Percentiles rank a stretch among this genome's conserved stretches.
Conservation (phyloP, 2,329 filamentous ascomycete genomes). For the Alternaria arborescens region DNA sequence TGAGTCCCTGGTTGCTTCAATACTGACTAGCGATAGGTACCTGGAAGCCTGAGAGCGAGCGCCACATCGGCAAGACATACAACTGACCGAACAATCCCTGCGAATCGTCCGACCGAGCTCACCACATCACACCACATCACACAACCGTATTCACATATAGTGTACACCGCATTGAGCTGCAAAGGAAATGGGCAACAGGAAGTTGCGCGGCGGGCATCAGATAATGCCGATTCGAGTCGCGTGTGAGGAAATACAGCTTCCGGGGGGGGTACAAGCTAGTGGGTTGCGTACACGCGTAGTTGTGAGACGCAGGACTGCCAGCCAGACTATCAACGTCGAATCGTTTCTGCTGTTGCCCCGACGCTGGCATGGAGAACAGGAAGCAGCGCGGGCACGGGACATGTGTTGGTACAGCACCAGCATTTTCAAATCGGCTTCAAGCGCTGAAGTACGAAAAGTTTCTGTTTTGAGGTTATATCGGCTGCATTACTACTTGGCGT, state of each 20-base stretch:
- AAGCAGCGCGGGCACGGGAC: not conserved
- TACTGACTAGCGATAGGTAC: slow-evolving; percentile 44
- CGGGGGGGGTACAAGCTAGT: not conserved
- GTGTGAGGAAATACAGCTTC: not conserved
- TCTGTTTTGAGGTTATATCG: slow-evolving; percentile 1
- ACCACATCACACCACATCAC: not conserved
- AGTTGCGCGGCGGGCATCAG: not conserved
- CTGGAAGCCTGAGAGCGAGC: slow-evolving; percentile 48
- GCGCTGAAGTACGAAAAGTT: slow-evolving; percentile 41
- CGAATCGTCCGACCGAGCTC: not conserved
- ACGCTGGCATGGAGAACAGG: not conserved
- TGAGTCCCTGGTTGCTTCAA: slow-evolving; percentile 15
- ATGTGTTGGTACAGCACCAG: not conserved
- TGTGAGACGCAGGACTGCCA: not conserved
- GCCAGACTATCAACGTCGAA: not conserved
- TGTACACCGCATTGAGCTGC: not conserved
- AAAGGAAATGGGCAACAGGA: not conserved
- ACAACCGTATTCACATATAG: not conserved
- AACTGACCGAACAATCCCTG: slow-evolving; percentile 24
- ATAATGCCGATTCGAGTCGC: not conserved
- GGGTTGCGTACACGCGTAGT: not conserved
- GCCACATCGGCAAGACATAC: slow-evolving; percentile 48
- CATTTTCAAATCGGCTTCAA: slow-evolving; percentile 38
- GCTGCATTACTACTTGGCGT: slow-evolving; percentile 4
- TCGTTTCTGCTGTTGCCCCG: not conserved